Evolutionary conservation across 169 alveolate species (phyloP).

Genomic region (Eimeria brunetti): DNA sequence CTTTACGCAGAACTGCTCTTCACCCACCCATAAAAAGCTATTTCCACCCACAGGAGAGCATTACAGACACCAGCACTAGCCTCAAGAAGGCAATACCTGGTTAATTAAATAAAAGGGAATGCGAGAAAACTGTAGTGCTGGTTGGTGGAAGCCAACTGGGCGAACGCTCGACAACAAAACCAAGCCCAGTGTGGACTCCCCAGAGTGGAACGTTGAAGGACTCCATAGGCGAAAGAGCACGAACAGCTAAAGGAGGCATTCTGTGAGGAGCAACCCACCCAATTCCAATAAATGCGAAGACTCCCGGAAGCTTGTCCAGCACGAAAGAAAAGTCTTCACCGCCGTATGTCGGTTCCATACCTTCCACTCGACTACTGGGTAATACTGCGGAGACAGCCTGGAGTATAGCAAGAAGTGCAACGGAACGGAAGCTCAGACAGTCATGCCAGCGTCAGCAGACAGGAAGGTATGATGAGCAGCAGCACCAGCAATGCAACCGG

Average conservation of each 20-base stretch:
- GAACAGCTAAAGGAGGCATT: background rate
- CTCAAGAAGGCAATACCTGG: background rate
- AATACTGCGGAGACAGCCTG: slow-evolving; percentile 46
- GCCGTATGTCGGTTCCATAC: slow-evolving; percentile 54
- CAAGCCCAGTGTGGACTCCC: background rate
- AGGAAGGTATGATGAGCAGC: background rate
- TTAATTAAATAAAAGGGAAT: background rate
- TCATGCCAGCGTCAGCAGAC: background rate
- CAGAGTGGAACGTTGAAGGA: background rate
- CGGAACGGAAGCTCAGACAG: background rate
- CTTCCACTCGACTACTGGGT: slow-evolving; percentile 9
- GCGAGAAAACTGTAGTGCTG: background rate
- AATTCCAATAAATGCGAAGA: slow-evolving; percentile 65
- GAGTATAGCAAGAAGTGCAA: background rate
- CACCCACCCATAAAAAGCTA: background rate
- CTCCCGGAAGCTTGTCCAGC: slow-evolving; percentile 70
- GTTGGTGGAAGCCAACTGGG: background rate
- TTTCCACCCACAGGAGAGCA: background rate
- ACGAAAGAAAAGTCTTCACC: slow-evolving; percentile 80
- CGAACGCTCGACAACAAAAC: background rate
- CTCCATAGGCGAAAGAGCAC: background rate
- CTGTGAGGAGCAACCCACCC: slow-evolving; percentile 52
- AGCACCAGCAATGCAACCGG: background rate
- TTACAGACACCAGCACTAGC: background rate
- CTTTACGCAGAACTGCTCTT: background rate